phyloP scores from a whole-genome alignment of 345 rosid species.

The Eucalyptus cloeziana region DNA sequence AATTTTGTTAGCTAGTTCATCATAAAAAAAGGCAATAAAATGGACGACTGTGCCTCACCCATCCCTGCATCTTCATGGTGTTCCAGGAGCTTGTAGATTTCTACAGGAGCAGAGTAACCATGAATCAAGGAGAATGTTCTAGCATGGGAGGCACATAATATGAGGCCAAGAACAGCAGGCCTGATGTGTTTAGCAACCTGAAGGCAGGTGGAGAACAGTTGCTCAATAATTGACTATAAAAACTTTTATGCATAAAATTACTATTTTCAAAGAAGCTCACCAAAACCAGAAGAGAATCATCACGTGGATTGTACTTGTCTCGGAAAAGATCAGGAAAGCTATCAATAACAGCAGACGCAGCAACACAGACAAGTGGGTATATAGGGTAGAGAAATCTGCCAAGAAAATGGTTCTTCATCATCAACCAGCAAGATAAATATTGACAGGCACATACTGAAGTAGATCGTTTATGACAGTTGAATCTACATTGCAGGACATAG shows the following conservation, averaged over 20 bases:
- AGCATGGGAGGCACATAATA: conserved; percentile 76
- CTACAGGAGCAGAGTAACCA: conserved; percentile 80
- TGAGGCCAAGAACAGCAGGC: conserved; percentile 63
- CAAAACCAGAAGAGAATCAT: conserved; percentile 32
- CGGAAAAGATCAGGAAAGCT: conserved; percentile 87
- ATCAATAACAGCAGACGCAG: conserved; percentile 94
- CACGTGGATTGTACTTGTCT: conserved; percentile 38
- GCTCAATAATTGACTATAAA: background rate
- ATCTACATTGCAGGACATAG: background rate
- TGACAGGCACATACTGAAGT: background rate
- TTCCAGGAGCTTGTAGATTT: conserved; percentile 76
- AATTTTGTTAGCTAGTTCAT: background rate
- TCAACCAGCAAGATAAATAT: background rate
- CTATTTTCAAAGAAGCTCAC: background rate
- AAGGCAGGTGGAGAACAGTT: background rate
- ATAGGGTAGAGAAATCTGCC: conserved; percentile 92
- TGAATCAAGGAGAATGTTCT: conserved; percentile 83
- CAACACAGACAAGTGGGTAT: conserved; percentile 89
- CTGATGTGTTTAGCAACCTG: conserved; percentile 72
- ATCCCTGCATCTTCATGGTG: conserved; percentile 77
- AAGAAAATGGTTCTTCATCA: background rate
- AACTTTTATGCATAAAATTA: background rate
- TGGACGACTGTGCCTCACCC: conserved; percentile 18
- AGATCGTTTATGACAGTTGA: background rate
- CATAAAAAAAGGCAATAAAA: background rate